These are phyloP conservation scores for Yamadazyma scolyti DNA, from an alignment of 805 yeast genomes.

Conservation along the genomic window DNA sequence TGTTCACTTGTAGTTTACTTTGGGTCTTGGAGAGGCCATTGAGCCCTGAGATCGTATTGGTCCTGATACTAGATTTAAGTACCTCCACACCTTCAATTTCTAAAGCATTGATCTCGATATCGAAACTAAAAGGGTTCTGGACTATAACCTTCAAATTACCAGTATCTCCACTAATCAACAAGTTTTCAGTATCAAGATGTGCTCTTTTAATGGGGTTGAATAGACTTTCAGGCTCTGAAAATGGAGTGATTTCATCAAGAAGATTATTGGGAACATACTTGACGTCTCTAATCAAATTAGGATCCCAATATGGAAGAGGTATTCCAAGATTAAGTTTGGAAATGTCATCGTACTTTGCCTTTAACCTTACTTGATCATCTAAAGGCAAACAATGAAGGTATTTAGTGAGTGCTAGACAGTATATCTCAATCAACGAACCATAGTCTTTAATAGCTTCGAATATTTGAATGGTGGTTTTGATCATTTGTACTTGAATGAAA, in stretches of 20 bases:
- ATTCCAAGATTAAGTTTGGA: slow-evolving; percentile 18
- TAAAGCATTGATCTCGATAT: slow-evolving; percentile 54
- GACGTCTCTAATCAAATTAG: slow-evolving; percentile 54
- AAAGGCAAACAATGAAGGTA: slow-evolving; percentile 51
- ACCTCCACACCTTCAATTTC: slow-evolving; percentile 36
- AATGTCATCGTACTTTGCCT: slow-evolving; percentile 24
- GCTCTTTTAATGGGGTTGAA: slow-evolving; percentile 50
- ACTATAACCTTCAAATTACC: slow-evolving; percentile 54
- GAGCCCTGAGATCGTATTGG: background rate
- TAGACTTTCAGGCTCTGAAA: slow-evolving; percentile 13
- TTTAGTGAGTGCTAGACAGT: slow-evolving; percentile 52
- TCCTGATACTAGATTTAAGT: slow-evolving; percentile 11
- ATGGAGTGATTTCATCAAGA: slow-evolving; percentile 42
- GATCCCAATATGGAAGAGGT: slow-evolving; percentile 65
- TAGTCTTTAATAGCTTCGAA: slow-evolving; percentile 50
- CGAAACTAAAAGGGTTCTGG: slow-evolving; percentile 80
- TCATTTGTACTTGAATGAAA: slow-evolving; percentile 51
- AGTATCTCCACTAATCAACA: slow-evolving; percentile 45
- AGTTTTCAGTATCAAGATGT: slow-evolving; percentile 31
- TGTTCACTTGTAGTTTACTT: slow-evolving; percentile 6
- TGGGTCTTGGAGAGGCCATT: slow-evolving; percentile 1
- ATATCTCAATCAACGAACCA: slow-evolving; percentile 35
- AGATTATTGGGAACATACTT: slow-evolving; percentile 22
- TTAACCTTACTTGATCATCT: slow-evolving; percentile 54
- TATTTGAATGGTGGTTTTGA: slow-evolving; percentile 49